A percentile compares a stretch with the other conserved stretches of the same genome.
These are phyloP conservation scores for Eremothecium coryli DNA, from an alignment of 1,139 yeast species.

Conservation along the genomic window DNA sequence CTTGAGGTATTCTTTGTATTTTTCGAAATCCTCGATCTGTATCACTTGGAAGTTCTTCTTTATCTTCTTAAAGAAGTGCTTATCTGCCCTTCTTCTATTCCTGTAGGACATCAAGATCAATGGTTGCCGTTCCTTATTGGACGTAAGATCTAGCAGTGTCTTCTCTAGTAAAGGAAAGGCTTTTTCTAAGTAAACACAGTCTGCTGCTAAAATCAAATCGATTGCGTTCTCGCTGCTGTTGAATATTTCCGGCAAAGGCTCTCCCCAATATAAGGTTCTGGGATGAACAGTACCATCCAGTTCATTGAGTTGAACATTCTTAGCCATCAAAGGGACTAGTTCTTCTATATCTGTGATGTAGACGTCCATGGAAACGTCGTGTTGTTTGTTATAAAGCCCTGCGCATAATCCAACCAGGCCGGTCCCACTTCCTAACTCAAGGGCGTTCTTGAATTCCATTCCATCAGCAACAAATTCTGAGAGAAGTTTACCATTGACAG, in stretches of 20 bases:
- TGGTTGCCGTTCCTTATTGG: conserved; percentile 30
- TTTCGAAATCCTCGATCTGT: conserved; percentile 34
- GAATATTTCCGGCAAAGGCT: conserved; percentile 31
- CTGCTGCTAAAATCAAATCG: conserved; percentile 46
- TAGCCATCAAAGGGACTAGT: conserved; percentile 39
- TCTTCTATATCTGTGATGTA: conserved; percentile 37
- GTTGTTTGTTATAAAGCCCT: conserved; percentile 17
- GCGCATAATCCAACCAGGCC: conserved; percentile 41
- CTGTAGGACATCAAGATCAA: conserved; percentile 42
- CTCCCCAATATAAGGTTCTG: conserved; percentile 42
- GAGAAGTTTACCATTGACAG: conserved; percentile 8
- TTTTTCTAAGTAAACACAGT: conserved; percentile 45
- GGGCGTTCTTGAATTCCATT: conserved; percentile 26
- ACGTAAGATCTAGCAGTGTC: conserved; percentile 40
- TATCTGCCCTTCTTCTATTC: conserved; percentile 46
- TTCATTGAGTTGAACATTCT: conserved; percentile 36
- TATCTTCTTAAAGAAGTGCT: conserved; percentile 38
- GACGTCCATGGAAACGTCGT: conserved; percentile 27
- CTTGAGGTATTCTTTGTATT: conserved; percentile 30
- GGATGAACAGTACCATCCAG: conserved; percentile 34
- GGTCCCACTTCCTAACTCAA: conserved; percentile 50
- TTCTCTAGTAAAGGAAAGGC: conserved; percentile 44
- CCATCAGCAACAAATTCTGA: conserved; percentile 10
- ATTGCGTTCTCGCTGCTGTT: conserved; percentile 24
- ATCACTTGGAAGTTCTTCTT: conserved; percentile 32